These are phyloP conservation scores for Geotrichum restrictum DNA, from an alignment of 1,139 yeast genomes.

Conservation along the genomic window DNA sequence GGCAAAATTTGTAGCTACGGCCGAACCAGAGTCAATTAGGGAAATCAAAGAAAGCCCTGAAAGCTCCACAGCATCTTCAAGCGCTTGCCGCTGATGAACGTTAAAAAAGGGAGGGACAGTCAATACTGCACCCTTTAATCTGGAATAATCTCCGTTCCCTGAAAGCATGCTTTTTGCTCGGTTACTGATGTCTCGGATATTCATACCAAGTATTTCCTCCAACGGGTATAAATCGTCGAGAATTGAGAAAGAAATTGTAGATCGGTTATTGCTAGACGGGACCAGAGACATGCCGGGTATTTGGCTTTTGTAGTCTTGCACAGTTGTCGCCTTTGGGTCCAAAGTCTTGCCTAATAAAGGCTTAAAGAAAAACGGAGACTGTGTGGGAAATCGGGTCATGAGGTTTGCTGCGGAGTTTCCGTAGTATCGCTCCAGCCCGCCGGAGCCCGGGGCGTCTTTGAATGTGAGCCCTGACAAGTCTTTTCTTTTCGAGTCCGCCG, in stretches of 20 bases:
- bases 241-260: conserved; percentile 53
- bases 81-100: conserved; percentile 63
- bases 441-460: conserved; percentile 41
- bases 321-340: conserved; percentile 42
- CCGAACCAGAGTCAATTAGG: conserved; percentile 82
- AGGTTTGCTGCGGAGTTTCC: conserved; percentile 73
- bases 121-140: conserved; percentile 62
- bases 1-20: conserved; percentile 78
- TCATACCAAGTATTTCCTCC: conserved; percentile 87
- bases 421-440: conserved; percentile 63
- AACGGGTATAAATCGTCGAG: conserved; percentile 50
- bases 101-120: conserved; percentile 73
- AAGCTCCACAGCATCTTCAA: conserved; percentile 66
- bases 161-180: conserved; percentile 56
- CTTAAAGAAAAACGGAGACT: conserved; percentile 65
- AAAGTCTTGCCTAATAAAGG: conserved; percentile 62
- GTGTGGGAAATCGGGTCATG: conserved; percentile 69
- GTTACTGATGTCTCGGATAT: conserved; percentile 56
- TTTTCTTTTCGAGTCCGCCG: conserved; percentile 88
- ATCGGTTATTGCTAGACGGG: conserved; percentile 45
- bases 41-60: conserved; percentile 66
- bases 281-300: conserved; percentile 63
- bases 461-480: conserved; percentile 77
- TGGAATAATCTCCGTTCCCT: conserved; percentile 32
- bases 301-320: conserved; percentile 45